Base-by-base conservation (phyloP, 2,329 filamentous ascomycete genomes). In the Fusarium sp. region DNA sequence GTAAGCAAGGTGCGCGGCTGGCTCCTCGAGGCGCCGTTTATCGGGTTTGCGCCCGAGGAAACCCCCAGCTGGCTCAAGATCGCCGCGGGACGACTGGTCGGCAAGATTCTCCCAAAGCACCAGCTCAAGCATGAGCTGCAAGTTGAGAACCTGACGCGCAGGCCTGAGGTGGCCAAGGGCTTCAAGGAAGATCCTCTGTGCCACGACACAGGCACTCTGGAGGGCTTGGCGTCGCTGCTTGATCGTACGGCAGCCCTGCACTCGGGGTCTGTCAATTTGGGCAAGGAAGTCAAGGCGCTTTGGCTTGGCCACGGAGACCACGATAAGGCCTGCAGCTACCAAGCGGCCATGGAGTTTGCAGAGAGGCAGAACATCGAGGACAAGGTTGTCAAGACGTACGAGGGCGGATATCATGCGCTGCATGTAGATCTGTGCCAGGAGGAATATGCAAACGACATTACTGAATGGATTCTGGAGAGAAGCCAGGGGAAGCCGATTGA, bases 131-230 rank as follows among this genome's bases (percentile, higher is more conserved):
- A 91, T 62, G 82, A 83, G 42, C 80, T 97, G 24, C 84, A 89
- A 41, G 75, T 85, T 2, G 82, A 83, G 58, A 81, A 88, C 60
- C 73, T 97, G 51, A 88, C 84, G 32, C 85, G 92, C 24, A 90
- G 94, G 75, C 79, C 83, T 24, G 85, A 78, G 22, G 85, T 91
- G 3, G 82, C 85, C 49, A 79, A 85, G 70, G 82, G 80, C 25
- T 83, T 91, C 64, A 78, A 79, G 3, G 82, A 85, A 28, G 93
- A 97, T 75, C 72, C 81, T 45, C 80, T 97, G 48, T 87, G 88
- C 75, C 93, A 97, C 77, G 84, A 94, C 75, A 94, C 88, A 3
- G 93, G 92, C 32, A 97, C 93, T 7, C 81, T 96, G n/a, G 89
- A 93, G 74, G 91, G 91, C 1, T 74, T 97, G 31, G 84, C 90